phyloP scores from a whole-genome alignment of 192 early-diverging fungal species.

The Entophlyctis luteolus region DNA sequence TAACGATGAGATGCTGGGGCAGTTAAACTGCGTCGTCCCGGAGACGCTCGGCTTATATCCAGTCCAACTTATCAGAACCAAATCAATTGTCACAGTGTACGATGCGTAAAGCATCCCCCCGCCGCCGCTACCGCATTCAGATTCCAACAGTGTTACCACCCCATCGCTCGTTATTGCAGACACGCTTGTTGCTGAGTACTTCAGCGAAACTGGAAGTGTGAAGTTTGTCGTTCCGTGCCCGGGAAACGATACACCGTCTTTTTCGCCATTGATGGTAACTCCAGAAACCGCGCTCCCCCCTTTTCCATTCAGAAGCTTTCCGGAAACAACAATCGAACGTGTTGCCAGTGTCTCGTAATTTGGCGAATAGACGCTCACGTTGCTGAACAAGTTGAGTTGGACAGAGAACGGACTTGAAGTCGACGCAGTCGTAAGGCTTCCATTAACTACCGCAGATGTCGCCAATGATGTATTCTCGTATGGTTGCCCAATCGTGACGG shows the following conservation, averaged over 20 bases:
- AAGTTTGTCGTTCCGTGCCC: background rate
- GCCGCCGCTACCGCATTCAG: background rate
- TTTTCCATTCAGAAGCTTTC: background rate
- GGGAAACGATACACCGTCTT: background rate
- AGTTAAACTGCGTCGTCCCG: background rate
- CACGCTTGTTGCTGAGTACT: background rate
- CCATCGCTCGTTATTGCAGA: background rate
- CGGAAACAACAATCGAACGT: background rate
- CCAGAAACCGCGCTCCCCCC: background rate
- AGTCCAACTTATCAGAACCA: conserved; percentile 4
- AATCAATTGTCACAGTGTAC: conserved; percentile 12
- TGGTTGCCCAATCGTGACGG: background rate
- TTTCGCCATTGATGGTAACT: background rate
- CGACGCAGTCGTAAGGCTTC: background rate
- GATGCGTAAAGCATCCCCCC: background rate
- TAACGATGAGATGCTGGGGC: too few relatives aligned
- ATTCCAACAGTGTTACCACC: background rate
- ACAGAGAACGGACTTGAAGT: background rate
- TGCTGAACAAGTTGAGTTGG: background rate
- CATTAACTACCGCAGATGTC: background rate
- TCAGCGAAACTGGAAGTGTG: background rate
- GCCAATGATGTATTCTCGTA: background rate
- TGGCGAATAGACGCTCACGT: background rate
- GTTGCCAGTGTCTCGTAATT: background rate
- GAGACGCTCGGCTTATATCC: conserved; percentile 8